A percentile compares a stretch with the other conserved stretches of the same genome.
phyloP scores from a whole-genome alignment of 495 filamentous ascomycete genomes.

The Penicillium odoratum region DNA sequence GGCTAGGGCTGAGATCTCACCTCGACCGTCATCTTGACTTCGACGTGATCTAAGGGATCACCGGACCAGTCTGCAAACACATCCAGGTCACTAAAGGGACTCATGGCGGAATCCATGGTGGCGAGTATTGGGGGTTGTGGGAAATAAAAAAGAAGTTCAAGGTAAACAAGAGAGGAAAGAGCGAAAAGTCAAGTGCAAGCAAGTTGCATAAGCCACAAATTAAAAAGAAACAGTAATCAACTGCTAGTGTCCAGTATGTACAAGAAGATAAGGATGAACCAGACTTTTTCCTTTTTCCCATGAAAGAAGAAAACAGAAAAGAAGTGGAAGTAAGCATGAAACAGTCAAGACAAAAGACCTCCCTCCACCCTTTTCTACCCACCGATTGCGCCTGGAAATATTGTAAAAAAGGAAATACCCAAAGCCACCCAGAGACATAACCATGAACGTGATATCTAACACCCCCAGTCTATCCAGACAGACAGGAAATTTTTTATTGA shows the following conservation, averaged over 20 bases:
- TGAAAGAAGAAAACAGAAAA: conserved; percentile 3
- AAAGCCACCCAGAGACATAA: conserved; percentile 23
- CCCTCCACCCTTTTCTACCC: conserved; percentile 26
- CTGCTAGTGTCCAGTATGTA: conserved; percentile 24
- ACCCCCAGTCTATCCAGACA: conserved; percentile 32
- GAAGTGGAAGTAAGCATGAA: background rate
- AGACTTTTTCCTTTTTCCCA: conserved; percentile 16
- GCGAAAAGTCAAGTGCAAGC: background rate
- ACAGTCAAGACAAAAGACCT: conserved; percentile 13
- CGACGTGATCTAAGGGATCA: conserved; percentile 25
- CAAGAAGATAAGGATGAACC: conserved; percentile 24
- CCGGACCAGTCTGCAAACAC: conserved; percentile 37
- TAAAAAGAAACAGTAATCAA: conserved; percentile 11
- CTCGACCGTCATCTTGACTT: conserved; percentile 32
- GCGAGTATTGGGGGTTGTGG: background rate
- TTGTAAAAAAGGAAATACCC: conserved; percentile 9
- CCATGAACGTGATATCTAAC: conserved; percentile 25
- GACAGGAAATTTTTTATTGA: conserved; percentile 19
- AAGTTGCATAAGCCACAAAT: conserved; percentile 10
- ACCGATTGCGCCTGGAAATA: conserved; percentile 24
- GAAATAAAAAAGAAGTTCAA: background rate
- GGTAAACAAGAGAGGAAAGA: conserved; percentile 5
- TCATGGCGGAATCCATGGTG: conserved; percentile 15
- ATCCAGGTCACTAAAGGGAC: conserved; percentile 32
- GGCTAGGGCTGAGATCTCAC: conserved; percentile 20